Base-by-base conservation (phyloP, 1,284 basidiomycete genomes). In the Caloboletus inedulis region DNA sequence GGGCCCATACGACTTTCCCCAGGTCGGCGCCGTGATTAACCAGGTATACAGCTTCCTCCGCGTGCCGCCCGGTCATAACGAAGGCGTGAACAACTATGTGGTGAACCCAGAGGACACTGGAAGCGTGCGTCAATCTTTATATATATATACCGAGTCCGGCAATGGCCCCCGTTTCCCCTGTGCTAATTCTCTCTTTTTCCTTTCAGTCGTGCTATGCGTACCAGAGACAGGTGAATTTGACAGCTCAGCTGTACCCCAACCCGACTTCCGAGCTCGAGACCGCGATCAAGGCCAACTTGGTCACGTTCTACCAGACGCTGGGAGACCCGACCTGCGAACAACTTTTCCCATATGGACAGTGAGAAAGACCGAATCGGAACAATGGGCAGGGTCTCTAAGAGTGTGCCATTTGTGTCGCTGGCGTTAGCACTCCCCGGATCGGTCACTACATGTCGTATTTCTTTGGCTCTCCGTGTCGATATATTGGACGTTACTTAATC, bases 271-370 rank as follows among this genome's bases (percentile, higher is more conserved):
- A 64, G 7, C 65, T 64, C 10, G 30, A 55, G 37, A 3, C 51
- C 2, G 62, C 62, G 41, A 68, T 68, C 62, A 66, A 53, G 49
- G 36, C 53, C 27, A 68, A 64, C 37, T 37, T 66, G 33, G 19
- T n/a, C 27, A 62, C 60, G 16, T 54, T 65, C 9, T 62, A 65
- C 39, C 6, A 63, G 52, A 45, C 47, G 5, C 29, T 68, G 34
- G 16, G 10, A 9, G 40, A 62, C 1, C 37, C 56, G 9, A 37
- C 3, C 19, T 68, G 65, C 34, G 12, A 53, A 30, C 65, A 61
- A 18, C 19, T 55, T n/a, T 64, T 60, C 37, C 65, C 63, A 1
- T 64, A 9, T 7, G 59, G 59, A 3, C 41, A 48, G 3, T 64
- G 18, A 14, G 7, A 43, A 34, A n/a, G 35, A 21, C 21, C 1